Base-by-base conservation (phyloP, 2,329 filamentous ascomycete genomes). In the Periconia sp. region DNA sequence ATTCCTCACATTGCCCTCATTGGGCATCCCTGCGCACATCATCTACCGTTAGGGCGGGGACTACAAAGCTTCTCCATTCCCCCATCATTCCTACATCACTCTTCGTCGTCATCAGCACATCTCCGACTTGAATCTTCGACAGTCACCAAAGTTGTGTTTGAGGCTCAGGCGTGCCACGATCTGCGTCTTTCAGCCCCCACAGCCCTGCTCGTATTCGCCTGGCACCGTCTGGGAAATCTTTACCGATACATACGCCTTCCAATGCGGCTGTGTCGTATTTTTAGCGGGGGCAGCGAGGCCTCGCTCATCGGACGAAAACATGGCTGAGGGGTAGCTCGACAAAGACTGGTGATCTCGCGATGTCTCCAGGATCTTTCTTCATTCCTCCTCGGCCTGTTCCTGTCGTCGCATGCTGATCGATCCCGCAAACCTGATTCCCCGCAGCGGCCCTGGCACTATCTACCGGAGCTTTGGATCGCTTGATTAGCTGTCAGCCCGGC, bases 241-340 rank as follows among this genome's bases (percentile, higher is more conserved):
- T 30, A 15, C 18, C 41, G 35, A 13, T 30, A 16, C 5, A n/a
- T 22, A 28, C 12, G 40, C 35, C 41, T n/a, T 39, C 35, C 4
- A 37, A 42, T 34, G 43, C 40, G 50, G 51, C 51, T 44, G 48
- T 39, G 44, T 37, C 33, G 45, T 54, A 54, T 54, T 52, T 46
- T 47, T 54, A 54, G 51, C 40, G 34, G 15, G 24, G 25, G n/a
- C n/a, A n/a, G n/a, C n/a, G n/a, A n/a, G n/a, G n/a, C n/a, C n/a
- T 16, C 31, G 18, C 19, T 35, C 16, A 8, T 28, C 17, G 21
- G 10, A 19, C 12, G 23, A 28, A 16, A 23, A 7, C 32, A 35
- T 35, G 21, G 9, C 26, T 31, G 19, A 36, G 29, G 15, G 23
- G n/a, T 9, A 3, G 4, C n/a, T 31, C 29, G 9, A 35, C 17